Base-by-base conservation (phyloP, 2,329 filamentous ascomycete species). In the Cladophialophora immunda region DNA sequence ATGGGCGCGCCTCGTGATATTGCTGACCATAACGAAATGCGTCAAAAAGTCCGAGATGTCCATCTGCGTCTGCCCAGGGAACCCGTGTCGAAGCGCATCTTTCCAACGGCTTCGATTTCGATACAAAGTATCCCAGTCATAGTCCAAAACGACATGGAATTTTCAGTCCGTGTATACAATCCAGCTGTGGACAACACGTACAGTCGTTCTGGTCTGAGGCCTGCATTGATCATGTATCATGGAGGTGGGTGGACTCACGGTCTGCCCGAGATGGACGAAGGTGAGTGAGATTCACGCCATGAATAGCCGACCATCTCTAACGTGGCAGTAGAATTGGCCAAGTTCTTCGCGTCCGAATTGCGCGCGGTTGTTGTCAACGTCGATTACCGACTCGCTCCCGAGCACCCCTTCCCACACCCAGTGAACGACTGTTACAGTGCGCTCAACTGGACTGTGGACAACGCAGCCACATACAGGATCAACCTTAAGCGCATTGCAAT, bases 401-500 rank as follows among this genome's bases (percentile, higher is more conserved):
- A 76, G 32, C 50, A 73, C 27, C 71, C 72, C 0, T 73, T 70
- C 64, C 71, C 74, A 25, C 54, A 36, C 11, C 45, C 58, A 0
- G 63, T 73, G 2, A 70, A 76, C 36, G 75, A 76, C 55, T 34
- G 68, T 32, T 71, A 71, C 32, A 71, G 73, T 2, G 71, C 71
- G 2, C 55, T 76, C 4, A 52, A 69, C 1, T 75, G 72, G 73
- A 34, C 32, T 34, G 36, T 52, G 19, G 38, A 17, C 58, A 47
- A 47, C 64, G 77, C 79, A 2, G 65, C 50, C 0, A 75, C 79
- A 25, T 75, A 84, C 19, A 76, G 74, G 4, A 74, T 84, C 64
- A 80, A 84, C 69, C 73, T 75, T 0, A 66, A 66, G 0, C 76
- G 76, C 11, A 76, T 85, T 58, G 77, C 77, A 22, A 68, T 84